phyloP scores from a whole-genome alignment of 805 yeast species.

The Candida methanosorbosa region DNA sequence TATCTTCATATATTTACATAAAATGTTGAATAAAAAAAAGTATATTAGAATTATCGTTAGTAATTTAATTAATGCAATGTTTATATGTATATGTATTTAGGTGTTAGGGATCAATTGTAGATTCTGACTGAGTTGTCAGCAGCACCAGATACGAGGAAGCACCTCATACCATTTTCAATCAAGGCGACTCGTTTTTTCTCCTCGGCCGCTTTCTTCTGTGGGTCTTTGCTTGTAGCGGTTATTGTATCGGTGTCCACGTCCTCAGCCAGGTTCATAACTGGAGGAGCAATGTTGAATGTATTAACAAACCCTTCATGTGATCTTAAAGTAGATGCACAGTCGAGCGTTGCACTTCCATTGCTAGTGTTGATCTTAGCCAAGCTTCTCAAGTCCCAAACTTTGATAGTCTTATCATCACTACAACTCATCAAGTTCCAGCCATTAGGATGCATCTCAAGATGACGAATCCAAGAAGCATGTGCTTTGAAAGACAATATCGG shows the following conservation, averaged over 20 bases:
- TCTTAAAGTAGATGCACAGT: conserved; percentile 36
- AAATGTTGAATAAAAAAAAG: no score
- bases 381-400: conserved; percentile 63
- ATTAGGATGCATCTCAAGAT: conserved; percentile 62
- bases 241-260: no score
- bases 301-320: conserved; percentile 77
- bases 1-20: no score
- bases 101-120: conserved; percentile 30
- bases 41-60: no score
- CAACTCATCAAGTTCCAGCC: conserved; percentile 63
- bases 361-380: neutral
- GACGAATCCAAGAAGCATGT: conserved; percentile 83
- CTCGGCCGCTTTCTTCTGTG: conserved; percentile 6
- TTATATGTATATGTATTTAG: neutral
- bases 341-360: no score
- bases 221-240: no score
- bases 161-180: conserved; percentile 43
- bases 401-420: conserved; percentile 70
- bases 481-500: conserved; percentile 53
- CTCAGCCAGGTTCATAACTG: conserved; percentile 23
- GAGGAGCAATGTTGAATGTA: conserved; percentile 45
- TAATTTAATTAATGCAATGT: no score
- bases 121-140: conserved; percentile 47
- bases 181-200: conserved; percentile 13
- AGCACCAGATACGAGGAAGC: conserved; percentile 56